Conservation (phyloP, 495 filamentous ascomycete species). For the Penicillium longicatenatum region DNA sequence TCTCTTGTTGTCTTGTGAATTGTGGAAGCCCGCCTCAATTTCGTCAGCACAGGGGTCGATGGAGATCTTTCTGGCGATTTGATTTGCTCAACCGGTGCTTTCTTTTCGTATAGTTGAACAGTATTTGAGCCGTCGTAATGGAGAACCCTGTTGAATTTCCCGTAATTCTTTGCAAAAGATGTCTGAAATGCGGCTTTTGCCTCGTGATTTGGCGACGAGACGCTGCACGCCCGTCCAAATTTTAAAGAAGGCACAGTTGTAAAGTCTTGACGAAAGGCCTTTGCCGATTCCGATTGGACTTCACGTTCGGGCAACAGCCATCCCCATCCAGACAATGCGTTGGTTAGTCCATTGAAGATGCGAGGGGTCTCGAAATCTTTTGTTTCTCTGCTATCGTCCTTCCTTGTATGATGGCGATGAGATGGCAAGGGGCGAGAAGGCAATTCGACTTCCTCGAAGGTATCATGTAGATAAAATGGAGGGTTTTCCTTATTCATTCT, state of each 20-base stretch:
- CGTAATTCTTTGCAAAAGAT: neutral
- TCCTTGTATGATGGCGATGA: slow-evolving; percentile 7
- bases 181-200: neutral
- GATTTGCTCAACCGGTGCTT: slow-evolving; percentile 2
- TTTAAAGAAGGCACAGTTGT: neutral
- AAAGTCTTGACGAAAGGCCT: neutral
- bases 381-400: slow-evolving; percentile 6
- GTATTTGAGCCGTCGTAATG: slow-evolving; percentile 14
- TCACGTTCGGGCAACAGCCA: slow-evolving; percentile 5
- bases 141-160: slow-evolving; percentile 5
- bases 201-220: neutral
- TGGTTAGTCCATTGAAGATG: slow-evolving; percentile 4
- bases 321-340: slow-evolving; percentile 4
- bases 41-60: neutral
- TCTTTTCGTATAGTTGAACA: slow-evolving; percentile 15
- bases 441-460: slow-evolving; percentile 7
- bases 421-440: neutral
- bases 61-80: neutral
- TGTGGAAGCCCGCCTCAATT: neutral
- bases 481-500: neutral
- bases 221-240: neutral
- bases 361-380: slow-evolving; percentile 1
- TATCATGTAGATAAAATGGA: neutral
- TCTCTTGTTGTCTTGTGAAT: neutral
- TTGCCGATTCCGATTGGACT: neutral